phyloP scores from a whole-genome alignment of 2,329 filamentous ascomycete genomes.

The Celoporthe dispersa region DNA sequence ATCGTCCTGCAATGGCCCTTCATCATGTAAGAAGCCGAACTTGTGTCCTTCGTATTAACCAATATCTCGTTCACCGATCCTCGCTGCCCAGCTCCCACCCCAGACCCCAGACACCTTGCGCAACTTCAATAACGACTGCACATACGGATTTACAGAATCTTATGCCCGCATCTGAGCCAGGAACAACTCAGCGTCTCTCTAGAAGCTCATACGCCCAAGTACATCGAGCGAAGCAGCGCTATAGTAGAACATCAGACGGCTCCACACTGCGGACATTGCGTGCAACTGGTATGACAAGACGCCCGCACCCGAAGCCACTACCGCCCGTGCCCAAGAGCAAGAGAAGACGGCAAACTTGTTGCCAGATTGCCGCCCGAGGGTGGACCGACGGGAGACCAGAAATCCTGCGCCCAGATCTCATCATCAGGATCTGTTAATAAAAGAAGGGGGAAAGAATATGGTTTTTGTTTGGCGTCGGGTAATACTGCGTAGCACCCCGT shows the following conservation, averaged over 20 bases:
- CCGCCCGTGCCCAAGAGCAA: background rate
- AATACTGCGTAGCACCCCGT: background rate
- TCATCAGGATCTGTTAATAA: background rate
- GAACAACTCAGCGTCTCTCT: background rate
- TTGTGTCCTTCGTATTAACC: background rate
- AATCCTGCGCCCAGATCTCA: background rate
- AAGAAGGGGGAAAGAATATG: too few relatives aligned
- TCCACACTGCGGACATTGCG: background rate
- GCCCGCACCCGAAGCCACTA: constrained; percentile 3
- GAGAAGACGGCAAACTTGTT: background rate
- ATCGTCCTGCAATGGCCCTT: background rate
- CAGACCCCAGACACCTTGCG: background rate
- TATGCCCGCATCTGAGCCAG: background rate
- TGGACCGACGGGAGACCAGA: background rate
- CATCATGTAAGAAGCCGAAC: background rate
- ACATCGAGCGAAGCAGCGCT: background rate
- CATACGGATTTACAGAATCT: background rate
- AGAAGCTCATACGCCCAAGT: background rate
- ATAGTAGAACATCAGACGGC: background rate
- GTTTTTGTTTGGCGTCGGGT: background rate
- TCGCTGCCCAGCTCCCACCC: background rate
- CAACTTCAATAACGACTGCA: background rate
- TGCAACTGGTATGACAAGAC: background rate
- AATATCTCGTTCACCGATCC: background rate
- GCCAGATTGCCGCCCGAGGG: background rate